Conservation (phyloP, 352 stramenopile genomes). For the Pythium sukuiense region DNA sequence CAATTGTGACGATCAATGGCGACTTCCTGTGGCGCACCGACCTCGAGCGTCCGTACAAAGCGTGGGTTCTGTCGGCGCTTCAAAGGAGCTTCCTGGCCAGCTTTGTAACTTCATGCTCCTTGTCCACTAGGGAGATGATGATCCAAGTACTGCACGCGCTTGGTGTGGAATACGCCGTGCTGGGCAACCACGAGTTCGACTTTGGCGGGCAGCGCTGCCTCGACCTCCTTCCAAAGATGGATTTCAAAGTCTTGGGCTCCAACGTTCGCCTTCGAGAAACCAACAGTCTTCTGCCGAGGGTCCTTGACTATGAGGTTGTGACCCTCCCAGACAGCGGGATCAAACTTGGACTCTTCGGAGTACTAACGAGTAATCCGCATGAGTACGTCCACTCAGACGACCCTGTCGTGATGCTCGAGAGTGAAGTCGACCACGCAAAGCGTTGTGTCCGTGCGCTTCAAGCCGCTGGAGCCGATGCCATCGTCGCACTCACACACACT, state of each 20-base stretch:
- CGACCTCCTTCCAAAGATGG: background rate
- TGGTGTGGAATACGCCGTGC: too few relatives aligned
- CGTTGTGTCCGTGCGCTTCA: background rate
- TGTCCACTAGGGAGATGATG: too few relatives aligned
- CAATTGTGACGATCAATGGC: conserved; percentile 34
- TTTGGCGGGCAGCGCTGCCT: background rate
- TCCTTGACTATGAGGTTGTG: conserved; percentile 1
- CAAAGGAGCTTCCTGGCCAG: conserved; percentile 7
- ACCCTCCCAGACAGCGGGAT: conserved; percentile 3
- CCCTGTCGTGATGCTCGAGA: background rate
- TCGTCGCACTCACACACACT: conserved; percentile 86
- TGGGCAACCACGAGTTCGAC: too few relatives aligned
- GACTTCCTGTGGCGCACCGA: conserved; percentile 34
- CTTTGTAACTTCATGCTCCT: too few relatives aligned
- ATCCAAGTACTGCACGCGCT: background rate
- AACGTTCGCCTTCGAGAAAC: background rate
- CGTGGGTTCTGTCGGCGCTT: conserved; percentile 11
- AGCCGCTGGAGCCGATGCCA: too few relatives aligned
- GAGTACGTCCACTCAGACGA: background rate
- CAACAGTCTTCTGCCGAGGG: conserved; percentile 1
- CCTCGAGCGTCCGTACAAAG: conserved; percentile 29
- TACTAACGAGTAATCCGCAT: conserved; percentile 3
- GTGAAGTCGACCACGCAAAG: background rate
- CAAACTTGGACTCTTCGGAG: conserved; percentile 10
- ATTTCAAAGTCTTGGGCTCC: background rate